Evolutionary conservation across 169 alveolate species (phyloP).

Genomic region (Nephromyces sp.): DNA sequence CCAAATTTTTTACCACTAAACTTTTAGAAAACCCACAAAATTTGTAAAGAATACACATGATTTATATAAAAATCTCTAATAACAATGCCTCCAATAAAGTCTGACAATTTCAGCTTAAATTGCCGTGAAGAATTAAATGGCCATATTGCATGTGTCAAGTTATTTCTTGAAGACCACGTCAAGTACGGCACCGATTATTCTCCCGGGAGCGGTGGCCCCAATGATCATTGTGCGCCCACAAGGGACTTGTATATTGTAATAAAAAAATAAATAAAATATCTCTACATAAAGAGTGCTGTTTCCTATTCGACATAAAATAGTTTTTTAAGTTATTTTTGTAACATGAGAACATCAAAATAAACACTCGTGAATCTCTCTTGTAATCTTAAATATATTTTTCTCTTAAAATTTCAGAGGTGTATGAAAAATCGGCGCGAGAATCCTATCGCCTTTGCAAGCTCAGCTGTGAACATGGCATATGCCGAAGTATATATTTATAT

Average conservation of each 20-base stretch:
- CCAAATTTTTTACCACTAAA: too few relatives aligned
- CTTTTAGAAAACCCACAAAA: too few relatives aligned
- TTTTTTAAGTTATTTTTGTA: too few relatives aligned
- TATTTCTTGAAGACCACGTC: conserved; percentile 31
- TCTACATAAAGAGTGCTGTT: too few relatives aligned
- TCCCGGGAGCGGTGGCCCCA: conserved; percentile 20
- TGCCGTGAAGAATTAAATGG: conserved; percentile 35
- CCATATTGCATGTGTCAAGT: conserved; percentile 25
- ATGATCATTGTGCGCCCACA: conserved; percentile 23
- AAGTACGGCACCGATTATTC: conserved; percentile 21
- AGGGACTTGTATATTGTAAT: conserved; percentile 23
- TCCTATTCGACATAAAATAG: too few relatives aligned
- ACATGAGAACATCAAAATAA: too few relatives aligned
- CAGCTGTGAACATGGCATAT: not conserved
- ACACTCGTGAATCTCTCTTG: not conserved
- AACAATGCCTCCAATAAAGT: too few relatives aligned
- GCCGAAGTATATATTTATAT: too few relatives aligned
- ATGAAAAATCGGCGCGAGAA: not conserved
- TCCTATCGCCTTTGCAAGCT: not conserved
- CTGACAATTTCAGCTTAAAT: conserved; percentile 8
- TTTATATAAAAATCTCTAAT: too few relatives aligned
- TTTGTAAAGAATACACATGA: too few relatives aligned
- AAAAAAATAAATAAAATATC: too few relatives aligned
- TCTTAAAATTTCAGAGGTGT: not conserved
- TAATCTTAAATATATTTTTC: not conserved